These are phyloP conservation scores for Salvia sclarea DNA, from an alignment of 305 asterid species.

Conservation along the genomic window DNA sequence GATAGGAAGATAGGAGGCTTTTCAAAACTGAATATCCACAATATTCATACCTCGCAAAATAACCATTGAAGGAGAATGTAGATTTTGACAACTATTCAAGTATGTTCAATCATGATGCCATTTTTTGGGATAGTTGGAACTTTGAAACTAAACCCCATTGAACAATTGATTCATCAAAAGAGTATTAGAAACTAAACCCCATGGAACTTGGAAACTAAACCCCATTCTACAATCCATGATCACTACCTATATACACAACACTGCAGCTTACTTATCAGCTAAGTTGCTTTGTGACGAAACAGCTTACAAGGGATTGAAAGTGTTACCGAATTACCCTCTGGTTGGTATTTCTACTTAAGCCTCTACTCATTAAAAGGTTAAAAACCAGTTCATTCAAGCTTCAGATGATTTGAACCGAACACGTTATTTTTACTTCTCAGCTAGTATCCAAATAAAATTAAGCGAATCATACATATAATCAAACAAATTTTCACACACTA, in stretches of 20 bases:
- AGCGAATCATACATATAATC: background rate
- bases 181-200: background rate
- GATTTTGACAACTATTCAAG: background rate
- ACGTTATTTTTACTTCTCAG: background rate
- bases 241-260: background rate
- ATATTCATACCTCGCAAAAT: background rate
- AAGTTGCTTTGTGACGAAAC: background rate
- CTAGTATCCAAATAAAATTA: background rate
- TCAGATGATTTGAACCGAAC: background rate
- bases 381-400: background rate
- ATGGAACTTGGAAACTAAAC: background rate
- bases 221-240: background rate
- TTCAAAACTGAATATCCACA: background rate
- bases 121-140: background rate
- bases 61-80: background rate
- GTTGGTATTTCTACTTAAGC: too few species aligned
- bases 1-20: background rate
- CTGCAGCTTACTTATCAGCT: background rate
- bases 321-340: background rate
- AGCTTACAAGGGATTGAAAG: background rate
- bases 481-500: background rate
- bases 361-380: background rate
- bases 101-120: background rate
- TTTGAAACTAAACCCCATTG: too few species aligned
- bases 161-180: too few species aligned